These are phyloP conservation scores for Mucor irregularis DNA, from an alignment of 371 early-diverging fungal species.

Conservation along the genomic window DNA sequence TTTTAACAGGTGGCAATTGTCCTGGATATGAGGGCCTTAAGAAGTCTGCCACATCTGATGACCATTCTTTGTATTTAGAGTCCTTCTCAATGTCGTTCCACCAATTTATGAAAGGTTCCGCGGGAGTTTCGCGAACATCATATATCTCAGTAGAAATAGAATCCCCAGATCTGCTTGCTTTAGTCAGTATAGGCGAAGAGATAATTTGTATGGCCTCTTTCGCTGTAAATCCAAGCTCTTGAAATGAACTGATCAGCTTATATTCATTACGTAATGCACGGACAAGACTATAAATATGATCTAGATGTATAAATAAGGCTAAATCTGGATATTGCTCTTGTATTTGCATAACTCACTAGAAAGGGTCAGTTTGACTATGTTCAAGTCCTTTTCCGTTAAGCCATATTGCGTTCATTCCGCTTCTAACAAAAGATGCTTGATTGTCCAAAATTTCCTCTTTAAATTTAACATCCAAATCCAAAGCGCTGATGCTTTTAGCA, in stretches of 20 bases:
- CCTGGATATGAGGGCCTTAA: constrained; percentile 62
- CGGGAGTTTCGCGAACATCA: constrained; percentile 76
- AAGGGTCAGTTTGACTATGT: constrained; percentile 61
- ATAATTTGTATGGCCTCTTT: constrained; percentile 70
- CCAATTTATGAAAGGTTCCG: constrained; percentile 67
- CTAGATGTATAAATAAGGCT: too few relatives aligned
- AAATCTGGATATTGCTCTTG: too few relatives aligned
- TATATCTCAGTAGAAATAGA: constrained; percentile 56
- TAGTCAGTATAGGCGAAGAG: constrained; percentile 39
- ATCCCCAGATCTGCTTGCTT: constrained; percentile 19
- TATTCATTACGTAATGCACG: constrained; percentile 31
- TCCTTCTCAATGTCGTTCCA: constrained; percentile 91
- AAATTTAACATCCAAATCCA: constrained; percentile 33
- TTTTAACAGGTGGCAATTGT: constrained; percentile 71
- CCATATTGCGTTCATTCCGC: constrained; percentile 54
- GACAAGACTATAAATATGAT: constrained; percentile 27
- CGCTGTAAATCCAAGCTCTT: constrained; percentile 52
- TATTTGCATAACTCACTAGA: constrained; percentile 54
- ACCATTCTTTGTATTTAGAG: constrained; percentile 72
- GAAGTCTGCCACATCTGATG: constrained; percentile 51
- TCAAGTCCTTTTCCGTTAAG: constrained; percentile 70
- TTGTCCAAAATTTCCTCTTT: constrained; percentile 40
- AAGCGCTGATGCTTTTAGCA: constrained; percentile 65
- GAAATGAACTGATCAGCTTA: constrained; percentile 43
- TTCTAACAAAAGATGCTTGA: constrained; percentile 18